Conservation (phyloP, 192 early-diverging fungal species). For the Coemansia guatemalensis region DNA sequence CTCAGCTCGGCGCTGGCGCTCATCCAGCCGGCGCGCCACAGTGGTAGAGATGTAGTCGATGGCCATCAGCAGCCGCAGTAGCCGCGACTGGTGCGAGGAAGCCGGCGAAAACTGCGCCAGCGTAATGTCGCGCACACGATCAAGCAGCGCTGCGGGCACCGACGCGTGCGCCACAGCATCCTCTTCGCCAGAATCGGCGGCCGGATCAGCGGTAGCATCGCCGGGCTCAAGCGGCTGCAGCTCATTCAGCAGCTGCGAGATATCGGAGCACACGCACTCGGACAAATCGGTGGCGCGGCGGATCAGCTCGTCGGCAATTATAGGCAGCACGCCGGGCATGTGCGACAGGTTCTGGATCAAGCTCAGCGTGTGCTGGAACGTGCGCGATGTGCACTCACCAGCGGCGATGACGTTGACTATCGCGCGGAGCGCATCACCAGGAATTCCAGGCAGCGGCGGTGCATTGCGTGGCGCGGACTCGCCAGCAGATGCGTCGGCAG, state of each 20-base stretch:
- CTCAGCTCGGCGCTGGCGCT: slow-evolving; percentile 43
- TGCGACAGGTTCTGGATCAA: slow-evolving; percentile 87
- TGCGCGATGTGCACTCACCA: slow-evolving; percentile 88
- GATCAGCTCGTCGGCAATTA: slow-evolving; percentile 81
- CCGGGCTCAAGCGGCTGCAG: slow-evolving; percentile 43
- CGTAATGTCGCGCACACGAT: slow-evolving; percentile 71
- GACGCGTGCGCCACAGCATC: slow-evolving; percentile 10
- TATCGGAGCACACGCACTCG: slow-evolving; percentile 63
- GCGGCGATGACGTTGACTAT: slow-evolving; percentile 89
- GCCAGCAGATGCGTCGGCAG: slow-evolving; percentile 2
- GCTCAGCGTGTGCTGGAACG: slow-evolving; percentile 90
- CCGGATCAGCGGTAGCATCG: background rate
- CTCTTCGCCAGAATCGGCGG: slow-evolving; percentile 35
- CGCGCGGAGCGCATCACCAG: slow-evolving; percentile 74
- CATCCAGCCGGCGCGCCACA: slow-evolving; percentile 43
- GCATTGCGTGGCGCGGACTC: slow-evolving; percentile 13
- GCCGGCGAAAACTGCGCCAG: slow-evolving; percentile 80
- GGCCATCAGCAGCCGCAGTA: slow-evolving; percentile 91
- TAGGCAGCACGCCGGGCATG: slow-evolving; percentile 63
- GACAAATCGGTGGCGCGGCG: slow-evolving; percentile 69
- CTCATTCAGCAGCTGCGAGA: slow-evolving; percentile 63
- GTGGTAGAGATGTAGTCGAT: slow-evolving; percentile 74
- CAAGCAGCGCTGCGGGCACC: slow-evolving; percentile 36
- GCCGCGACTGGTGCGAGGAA: slow-evolving; percentile 86
- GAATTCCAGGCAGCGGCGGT: slow-evolving; percentile 76